phyloP scores from a whole-genome alignment of 75 land plant species.

The Cryptomeria japonica region DNA sequence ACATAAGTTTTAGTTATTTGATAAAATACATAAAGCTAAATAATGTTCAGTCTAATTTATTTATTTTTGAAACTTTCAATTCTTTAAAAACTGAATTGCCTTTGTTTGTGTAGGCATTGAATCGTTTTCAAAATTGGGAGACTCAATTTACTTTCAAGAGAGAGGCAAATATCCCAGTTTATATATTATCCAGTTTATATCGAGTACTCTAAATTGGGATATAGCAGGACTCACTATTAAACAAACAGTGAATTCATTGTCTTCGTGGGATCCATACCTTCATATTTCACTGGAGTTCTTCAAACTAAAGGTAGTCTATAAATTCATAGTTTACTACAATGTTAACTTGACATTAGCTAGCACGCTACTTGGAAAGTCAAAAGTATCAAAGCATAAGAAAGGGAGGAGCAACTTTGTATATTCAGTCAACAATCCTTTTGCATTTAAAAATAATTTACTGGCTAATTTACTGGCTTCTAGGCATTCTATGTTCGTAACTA shows the following conservation, averaged over 20 bases:
- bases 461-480: no score
- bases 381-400: neutral
- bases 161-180: conserved; percentile 41
- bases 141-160: conserved; percentile 93
- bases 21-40: neutral
- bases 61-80: neutral
- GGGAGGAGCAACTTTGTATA: neutral
- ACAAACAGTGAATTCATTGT: conserved; percentile 54
- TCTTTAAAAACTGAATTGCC: neutral
- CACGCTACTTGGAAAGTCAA: neutral
- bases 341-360: neutral
- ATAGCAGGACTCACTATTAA: conserved; percentile 46
- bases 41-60: neutral
- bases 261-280: conserved; percentile 55
- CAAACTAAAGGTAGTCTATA: conserved; percentile 32
- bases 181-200: conserved; percentile 75
- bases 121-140: conserved; percentile 96
- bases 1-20: neutral
- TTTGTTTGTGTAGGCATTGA: conserved; percentile 71
- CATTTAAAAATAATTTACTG: neutral
- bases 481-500: no score
- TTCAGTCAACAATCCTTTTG: neutral
- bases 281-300: conserved; percentile 41
- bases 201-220: conserved; percentile 76
- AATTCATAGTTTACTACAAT: neutral